Conservation (phyloP, 2,329 filamentous ascomycete species). For the Tetracladium maxilliforme region DNA sequence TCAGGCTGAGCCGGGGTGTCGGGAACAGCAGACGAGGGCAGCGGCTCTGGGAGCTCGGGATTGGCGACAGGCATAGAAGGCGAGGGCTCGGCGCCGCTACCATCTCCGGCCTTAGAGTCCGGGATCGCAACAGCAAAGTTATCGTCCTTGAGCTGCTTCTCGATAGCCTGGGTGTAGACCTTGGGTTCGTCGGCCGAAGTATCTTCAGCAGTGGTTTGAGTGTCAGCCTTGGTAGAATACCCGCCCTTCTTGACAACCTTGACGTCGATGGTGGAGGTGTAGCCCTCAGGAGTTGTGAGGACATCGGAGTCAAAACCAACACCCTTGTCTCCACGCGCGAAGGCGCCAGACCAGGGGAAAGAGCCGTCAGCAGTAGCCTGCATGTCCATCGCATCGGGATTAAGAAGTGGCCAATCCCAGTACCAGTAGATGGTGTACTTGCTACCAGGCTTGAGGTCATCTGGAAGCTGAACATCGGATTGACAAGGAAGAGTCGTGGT, state of each 20-base stretch:
- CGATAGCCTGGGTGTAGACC: conserved; percentile 29
- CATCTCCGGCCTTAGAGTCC: not conserved
- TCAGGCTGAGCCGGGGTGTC: conserved; percentile 3
- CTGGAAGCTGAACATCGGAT: conserved; percentile 62
- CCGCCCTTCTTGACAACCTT: conserved; percentile 7
- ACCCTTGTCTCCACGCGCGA: conserved; percentile 13
- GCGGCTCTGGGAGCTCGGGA: conserved; percentile 2
- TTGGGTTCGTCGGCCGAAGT: no score
- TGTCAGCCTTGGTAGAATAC: conserved; percentile 18
- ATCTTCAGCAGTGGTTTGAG: conserved; percentile 28
- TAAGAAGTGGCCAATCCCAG: conserved; percentile 76
- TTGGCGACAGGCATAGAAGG: conserved; percentile 1
- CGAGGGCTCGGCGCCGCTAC: not conserved
- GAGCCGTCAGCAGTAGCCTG: conserved; percentile 40
- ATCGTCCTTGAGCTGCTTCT: conserved; percentile 25
- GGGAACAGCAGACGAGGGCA: conserved; percentile 4
- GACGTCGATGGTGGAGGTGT: conserved; percentile 12
- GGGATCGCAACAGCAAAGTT: conserved; percentile 15
- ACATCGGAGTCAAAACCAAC: conserved; percentile 20
- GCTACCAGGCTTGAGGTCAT: conserved; percentile 42
- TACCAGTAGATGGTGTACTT: conserved; percentile 86
- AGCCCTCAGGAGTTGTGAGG: conserved; percentile 28
- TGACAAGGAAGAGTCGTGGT: conserved; percentile 67
- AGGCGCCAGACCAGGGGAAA: conserved; percentile 40
- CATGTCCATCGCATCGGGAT: conserved; percentile 19